Base-by-base conservation (phyloP, 495 filamentous ascomycete species). In the Penicillium crystallinum region DNA sequence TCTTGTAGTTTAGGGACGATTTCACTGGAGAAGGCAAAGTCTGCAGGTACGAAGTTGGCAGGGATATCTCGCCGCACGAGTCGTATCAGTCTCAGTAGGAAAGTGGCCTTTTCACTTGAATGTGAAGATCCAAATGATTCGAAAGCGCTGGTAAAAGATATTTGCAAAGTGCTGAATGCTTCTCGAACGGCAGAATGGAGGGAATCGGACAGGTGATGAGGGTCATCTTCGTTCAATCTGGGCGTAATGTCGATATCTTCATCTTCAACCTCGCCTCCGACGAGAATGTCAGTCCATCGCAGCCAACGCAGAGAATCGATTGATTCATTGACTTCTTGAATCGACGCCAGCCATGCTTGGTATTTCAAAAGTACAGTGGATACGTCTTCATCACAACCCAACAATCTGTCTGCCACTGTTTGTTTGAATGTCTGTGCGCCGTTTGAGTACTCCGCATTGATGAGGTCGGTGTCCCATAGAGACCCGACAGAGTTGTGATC, bases 261-360 rank as follows among this genome's bases (percentile, higher is more conserved):
- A 1, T 85, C 81, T 31, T 86, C 81, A 37, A 91, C 85, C 35
- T 91, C 89, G 43, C 86, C 83, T 22, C 82, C 80, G 27, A 93
- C 85, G 12, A 89, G 68, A 29, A 90, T 81, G 50, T 91, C 87
- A 19, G 87, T 83, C 87, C 90, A 95, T 48, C 79, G 80, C 27
- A 81, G 77, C 10, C 80, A 77, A 50, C 76, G 81, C 37, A 97
- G 73, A 18, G 81, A 78, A 23, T 85, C 80, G 25, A 95, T 81
- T 11, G 84, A 75, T 12, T 71, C 68, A 10, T 75, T 76, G 2
- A 85, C 75, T 39, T 79, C 77, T 43, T 83, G 72, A 14, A 95
- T 80, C 3, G 80, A 74, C 8, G 69, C 65, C 21, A 82, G 75
- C 89, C 91, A 97, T 2, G 70, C 69, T 49, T 81, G 74, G 61